phyloP scores from a whole-genome alignment of 495 filamentous ascomycete species.

The Thermothielavioides terrestris region DNA sequence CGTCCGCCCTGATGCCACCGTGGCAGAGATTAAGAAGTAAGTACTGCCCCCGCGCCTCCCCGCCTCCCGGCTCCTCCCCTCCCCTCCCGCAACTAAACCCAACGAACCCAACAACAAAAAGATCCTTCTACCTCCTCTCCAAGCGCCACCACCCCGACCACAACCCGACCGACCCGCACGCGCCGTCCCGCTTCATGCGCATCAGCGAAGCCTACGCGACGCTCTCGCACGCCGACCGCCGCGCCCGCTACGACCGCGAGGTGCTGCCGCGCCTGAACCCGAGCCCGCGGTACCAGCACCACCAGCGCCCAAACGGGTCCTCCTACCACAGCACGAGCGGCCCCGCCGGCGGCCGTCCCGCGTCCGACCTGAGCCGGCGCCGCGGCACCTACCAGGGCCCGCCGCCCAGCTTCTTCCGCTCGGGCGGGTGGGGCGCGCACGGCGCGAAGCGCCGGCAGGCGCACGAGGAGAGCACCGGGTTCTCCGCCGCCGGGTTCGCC shows the following conservation, averaged over 20 bases:
- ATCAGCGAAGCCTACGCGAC: slow-evolving; percentile 81
- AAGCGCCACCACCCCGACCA: slow-evolving; percentile 90
- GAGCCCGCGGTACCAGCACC: slow-evolving; percentile 24
- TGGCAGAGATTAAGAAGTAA: slow-evolving; percentile 80
- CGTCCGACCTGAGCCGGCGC: slow-evolving; percentile 71
- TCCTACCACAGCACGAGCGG: slow-evolving; percentile 46
- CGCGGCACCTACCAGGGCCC: slow-evolving; percentile 70
- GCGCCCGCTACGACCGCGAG: slow-evolving; percentile 71
- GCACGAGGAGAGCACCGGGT: slow-evolving; percentile 34
- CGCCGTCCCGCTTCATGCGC: slow-evolving; percentile 68
- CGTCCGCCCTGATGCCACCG: slow-evolving; percentile 56
- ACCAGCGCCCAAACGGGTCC: slow-evolving; percentile 25
- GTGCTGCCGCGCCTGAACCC: slow-evolving; percentile 20
- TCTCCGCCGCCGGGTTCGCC: neutral
- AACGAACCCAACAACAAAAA: slow-evolving; percentile 16
- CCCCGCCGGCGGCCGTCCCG: slow-evolving; percentile 59
- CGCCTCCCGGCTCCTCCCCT: neutral
- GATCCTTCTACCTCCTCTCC: slow-evolving; percentile 87
- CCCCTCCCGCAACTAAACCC: neutral
- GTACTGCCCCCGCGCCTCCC: neutral
- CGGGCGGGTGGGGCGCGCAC: slow-evolving; percentile 61
- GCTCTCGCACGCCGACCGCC: slow-evolving; percentile 62
- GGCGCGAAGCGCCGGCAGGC: slow-evolving; percentile 39
- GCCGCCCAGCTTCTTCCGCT: slow-evolving; percentile 78
- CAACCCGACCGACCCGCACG: slow-evolving; percentile 66